Conservation (phyloP, 306 rosid species). For the Dryas drummondii region DNA sequence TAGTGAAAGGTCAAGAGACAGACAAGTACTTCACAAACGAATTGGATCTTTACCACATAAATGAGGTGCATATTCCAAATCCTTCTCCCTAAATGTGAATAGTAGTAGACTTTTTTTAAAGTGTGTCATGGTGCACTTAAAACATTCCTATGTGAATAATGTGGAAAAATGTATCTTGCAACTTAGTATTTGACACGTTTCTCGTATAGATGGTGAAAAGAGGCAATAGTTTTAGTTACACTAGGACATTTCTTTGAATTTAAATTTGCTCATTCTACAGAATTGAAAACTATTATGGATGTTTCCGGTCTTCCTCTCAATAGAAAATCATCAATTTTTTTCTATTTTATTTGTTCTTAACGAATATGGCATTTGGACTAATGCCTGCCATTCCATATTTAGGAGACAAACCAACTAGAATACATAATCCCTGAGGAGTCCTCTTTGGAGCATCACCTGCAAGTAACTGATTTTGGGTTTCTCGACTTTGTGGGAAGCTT, state of each 20-base stretch:
- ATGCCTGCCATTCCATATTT: slow-evolving; percentile 10
- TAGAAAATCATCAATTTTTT: background rate
- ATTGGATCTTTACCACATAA: slow-evolving; percentile 68
- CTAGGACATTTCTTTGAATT: background rate
- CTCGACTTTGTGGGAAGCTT: slow-evolving; percentile 63
- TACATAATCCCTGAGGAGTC: slow-evolving; percentile 82
- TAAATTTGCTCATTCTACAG: no score
- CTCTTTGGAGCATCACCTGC: slow-evolving; percentile 72
- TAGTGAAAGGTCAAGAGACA: slow-evolving; percentile 78
- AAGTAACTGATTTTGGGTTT: slow-evolving; percentile 53
- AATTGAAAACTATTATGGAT: background rate
- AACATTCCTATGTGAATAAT: background rate
- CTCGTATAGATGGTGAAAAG: background rate
- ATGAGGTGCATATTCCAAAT: slow-evolving; percentile 65
- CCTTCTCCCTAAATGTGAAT: background rate
- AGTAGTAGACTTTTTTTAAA: background rate
- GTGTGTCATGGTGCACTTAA: background rate
- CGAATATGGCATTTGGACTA: background rate
- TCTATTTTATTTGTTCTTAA: background rate
- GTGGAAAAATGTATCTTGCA: background rate
- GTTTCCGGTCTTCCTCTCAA: background rate
- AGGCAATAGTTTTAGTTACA: background rate
- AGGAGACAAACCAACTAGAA: slow-evolving; percentile 84
- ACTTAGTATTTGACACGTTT: background rate
- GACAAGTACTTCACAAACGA: slow-evolving; percentile 88